Percentiles rank a stretch among this genome's conserved stretches.
These are phyloP conservation scores for Papilionanthe hybrid DNA, from an alignment of 116 monocot genomes.

Conservation along the genomic window DNA sequence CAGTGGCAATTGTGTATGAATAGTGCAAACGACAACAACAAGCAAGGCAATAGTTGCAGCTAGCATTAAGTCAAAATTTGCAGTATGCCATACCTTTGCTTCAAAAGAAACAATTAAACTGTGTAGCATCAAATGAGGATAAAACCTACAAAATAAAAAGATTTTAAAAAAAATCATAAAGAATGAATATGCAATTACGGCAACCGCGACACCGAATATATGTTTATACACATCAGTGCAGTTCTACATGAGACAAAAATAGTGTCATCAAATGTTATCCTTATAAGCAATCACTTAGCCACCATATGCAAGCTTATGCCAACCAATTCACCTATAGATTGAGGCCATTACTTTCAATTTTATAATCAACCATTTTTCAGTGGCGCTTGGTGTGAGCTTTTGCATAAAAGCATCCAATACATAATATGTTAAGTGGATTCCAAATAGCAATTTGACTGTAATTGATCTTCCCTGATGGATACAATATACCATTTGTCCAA, in stretches of 20 bases:
- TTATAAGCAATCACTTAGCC: background rate
- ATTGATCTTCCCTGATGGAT: background rate
- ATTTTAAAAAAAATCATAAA: background rate
- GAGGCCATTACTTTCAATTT: background rate
- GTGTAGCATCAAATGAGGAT: slow-evolving; percentile 16
- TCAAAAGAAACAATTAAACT: slow-evolving; percentile 23
- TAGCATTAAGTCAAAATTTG: background rate
- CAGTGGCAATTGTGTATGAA: background rate
- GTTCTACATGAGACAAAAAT: background rate
- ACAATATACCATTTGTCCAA: background rate
- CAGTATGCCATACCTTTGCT: slow-evolving; percentile 18
- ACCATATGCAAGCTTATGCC: background rate
- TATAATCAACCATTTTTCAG: too few relatives aligned
- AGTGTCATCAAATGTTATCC: background rate
- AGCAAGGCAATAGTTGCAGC: background rate
- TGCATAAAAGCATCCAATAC: background rate
- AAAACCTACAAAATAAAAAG: slow-evolving; percentile 13
- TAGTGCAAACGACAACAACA: background rate
- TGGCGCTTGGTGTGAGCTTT: background rate
- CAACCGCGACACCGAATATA: background rate
- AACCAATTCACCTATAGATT: background rate
- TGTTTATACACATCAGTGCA: background rate
- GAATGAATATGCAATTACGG: background rate
- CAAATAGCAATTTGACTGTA: background rate
- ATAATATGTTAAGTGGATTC: background rate